Evolutionary conservation across 805 yeast species (phyloP), one percentile per base, ranked within the genome.

Genomic region (Wickerhamiella australiensis): DNA sequence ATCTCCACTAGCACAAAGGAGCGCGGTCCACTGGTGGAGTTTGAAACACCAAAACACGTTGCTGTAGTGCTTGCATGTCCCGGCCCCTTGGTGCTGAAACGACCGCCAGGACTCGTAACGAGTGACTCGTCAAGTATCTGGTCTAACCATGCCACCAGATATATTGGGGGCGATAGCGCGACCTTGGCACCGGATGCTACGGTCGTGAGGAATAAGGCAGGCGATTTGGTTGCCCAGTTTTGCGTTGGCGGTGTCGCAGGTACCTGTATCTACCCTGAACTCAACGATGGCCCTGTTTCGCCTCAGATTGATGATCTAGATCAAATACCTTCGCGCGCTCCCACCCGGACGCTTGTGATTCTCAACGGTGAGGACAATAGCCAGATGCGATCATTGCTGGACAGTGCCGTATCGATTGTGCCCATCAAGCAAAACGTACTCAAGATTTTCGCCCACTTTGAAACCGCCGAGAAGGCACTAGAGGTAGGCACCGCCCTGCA

Each of bases 61-160:
- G 54, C 54, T 1, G 18, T 42, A 3, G 21, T 44, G 9, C 31
- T 49, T 36, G 54, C 52, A 21, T 21, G 50, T 3, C 54, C 52
- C 2, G 52, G 52, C 2, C 22, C 17, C 17, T 45, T 36, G 20
- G 15, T 4, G 7, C 33, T 52, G n/a, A 23, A 15, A 33, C 37
- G 54, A 18, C 49, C 50, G 5, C 49, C 49, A 0, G 54, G 54
- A 3, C 44, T 52, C 12, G 47, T 50, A 2, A 44, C 52, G 2
- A 42, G 46, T 21, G 21, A 25, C 21, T 26, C 38, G 5, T 35
- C 26, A 13, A 20, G 15, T 9, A 22, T 48, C 20, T 45, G 25
- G 42, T 15, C 31, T 26, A 41, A 36, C 47, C 21, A 33, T 2
- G n/a, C 17, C 2, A 31, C 54, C 12, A 21, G 25, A 22, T 4